Evolutionary conservation across 805 yeast genomes (phyloP).

Genomic region (Schizosaccharomyces osmophilus): DNA sequence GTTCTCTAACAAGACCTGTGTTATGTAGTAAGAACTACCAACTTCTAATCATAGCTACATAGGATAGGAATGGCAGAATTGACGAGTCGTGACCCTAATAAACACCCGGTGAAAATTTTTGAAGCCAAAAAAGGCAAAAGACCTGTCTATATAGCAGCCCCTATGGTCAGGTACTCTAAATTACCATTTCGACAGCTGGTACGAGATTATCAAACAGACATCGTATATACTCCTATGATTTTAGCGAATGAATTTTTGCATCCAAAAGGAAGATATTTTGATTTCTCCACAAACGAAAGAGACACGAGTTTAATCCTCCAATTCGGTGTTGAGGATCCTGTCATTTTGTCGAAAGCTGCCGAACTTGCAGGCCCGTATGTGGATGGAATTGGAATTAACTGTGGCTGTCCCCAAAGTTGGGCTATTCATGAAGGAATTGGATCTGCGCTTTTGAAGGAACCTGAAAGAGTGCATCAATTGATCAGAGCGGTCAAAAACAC

Average conservation of each 20-base stretch:
- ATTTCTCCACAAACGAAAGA: constrained; percentile 50
- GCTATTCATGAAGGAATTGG: constrained; percentile 92
- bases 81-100: background rate
- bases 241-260: constrained; percentile 85
- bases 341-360: constrained; percentile 58
- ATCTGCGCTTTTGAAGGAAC: constrained; percentile 73
- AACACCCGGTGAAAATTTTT: background rate
- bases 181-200: constrained; percentile 70
- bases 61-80: too few species aligned
- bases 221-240: constrained; percentile 90
- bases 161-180: constrained; percentile 92
- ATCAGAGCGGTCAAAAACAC: constrained; percentile 55
- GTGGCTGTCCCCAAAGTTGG: constrained; percentile 93
- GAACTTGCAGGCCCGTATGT: constrained; percentile 76
- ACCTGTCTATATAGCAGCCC: constrained; percentile 56
- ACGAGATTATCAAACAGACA: constrained; percentile 48
- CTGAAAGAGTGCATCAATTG: constrained; percentile 60
- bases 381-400: constrained; percentile 83
- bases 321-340: constrained; percentile 67
- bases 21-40: too few species aligned
- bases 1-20: too few species aligned
- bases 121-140: constrained; percentile 22
- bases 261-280: constrained; percentile 53
- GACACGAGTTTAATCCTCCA: constrained; percentile 67
- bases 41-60: too few species aligned